Base-by-base conservation (phyloP, 139 green algal species). In the Micractinium sp. region DNA sequence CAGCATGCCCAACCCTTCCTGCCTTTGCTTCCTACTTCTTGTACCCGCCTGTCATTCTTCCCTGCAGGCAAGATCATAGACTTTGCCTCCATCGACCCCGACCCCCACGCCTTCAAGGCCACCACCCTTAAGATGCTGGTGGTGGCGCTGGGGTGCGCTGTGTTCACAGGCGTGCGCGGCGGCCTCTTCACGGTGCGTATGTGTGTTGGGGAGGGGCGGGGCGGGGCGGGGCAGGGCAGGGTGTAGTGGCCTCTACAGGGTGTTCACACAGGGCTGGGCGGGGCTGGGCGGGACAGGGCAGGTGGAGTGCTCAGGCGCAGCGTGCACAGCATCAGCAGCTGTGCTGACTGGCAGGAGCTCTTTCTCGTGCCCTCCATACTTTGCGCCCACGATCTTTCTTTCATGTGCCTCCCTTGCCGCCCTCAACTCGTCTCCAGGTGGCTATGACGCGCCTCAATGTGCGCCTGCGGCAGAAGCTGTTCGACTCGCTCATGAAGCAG, bases 11-110 rank as follows among this genome's bases (percentile, higher is more conserved):
- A n/a, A n/a, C n/a, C n/a, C n/a, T n/a, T n/a, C n/a, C n/a, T n/a
- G n/a, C n/a, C n/a, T n/a, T n/a, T n/a, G n/a, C n/a, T n/a, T n/a
- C n/a, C n/a, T n/a, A n/a, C n/a, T n/a, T n/a, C n/a, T n/a, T n/a
- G n/a, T n/a, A n/a, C n/a, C n/a, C n/a, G n/a, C n/a, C n/a, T n/a
- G n/a, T n/a, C n/a, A n/a, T n/a, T n/a, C n/a, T n/a, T n/a, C n/a
- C n/a, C n/a, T n/a, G n/a, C n/a, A 0, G 91, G 95, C 4, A 86
- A 91, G 12, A 96, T 98, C 90, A 96, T 98, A 9, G 94, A 97
- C 90, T 95, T 93, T n/a, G 96, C 96, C 7, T 94, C 91, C 47
- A 96, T 97, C 18, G 94, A 97, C 25, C 93, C 92, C 2, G 89
- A 96, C 77, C 60, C n/a, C 61, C 12, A 56, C 9, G 81, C 81